Evolutionary conservation across 768 basidiomycete species (phyloP), one percentile per base, ranked within the genome.

Genomic region (Cantharellus anzutake): DNA sequence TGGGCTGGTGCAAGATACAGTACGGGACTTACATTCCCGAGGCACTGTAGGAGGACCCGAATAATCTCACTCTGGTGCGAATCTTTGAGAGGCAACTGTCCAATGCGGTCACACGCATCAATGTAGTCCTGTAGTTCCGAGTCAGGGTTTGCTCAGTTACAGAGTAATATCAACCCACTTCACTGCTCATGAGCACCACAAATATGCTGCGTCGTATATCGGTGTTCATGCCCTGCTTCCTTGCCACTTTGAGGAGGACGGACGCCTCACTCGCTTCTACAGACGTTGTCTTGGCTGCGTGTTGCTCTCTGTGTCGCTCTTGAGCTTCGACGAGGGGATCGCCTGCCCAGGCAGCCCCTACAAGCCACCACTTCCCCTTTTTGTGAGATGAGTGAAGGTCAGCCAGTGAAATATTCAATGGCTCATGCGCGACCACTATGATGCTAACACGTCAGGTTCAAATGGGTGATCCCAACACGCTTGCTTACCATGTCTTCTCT

Each of bases 341-440:
- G 2, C 93, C 93, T 40, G 78, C 78, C 94, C 94, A 99, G 0
- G 88, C 94, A 1, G 94, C 90, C 16, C 94, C 96, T 41, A 97
- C 88, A 2, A 97, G 76, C 94, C 96, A 98, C 96, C 96, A 98
- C 72, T 96, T 96, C 3, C 93, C 96, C 67, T 82, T 86, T 5
- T 77, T 85, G 60, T 88, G 81, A 1, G 90, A 83, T 0, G 81
- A 79, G 61, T 80, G 86, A 3, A 98, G 76, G 70, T 98, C 94
- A n/a, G 75, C 75, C 34, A 97, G 74, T 0, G 86, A 82, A 1
- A 96, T 81, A 4, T 91, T 83, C 4, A 99, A 75, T 0, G 92
- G 83, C 51, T 97, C 96, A 66, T 88, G 81, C 0, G 82, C 79
- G 57, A 83, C 74, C 3, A 90, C 92, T 93, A 60, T 62, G 37